phyloP scores from a whole-genome alignment of 768 basidiomycete species.

The Suillus plorans region DNA sequence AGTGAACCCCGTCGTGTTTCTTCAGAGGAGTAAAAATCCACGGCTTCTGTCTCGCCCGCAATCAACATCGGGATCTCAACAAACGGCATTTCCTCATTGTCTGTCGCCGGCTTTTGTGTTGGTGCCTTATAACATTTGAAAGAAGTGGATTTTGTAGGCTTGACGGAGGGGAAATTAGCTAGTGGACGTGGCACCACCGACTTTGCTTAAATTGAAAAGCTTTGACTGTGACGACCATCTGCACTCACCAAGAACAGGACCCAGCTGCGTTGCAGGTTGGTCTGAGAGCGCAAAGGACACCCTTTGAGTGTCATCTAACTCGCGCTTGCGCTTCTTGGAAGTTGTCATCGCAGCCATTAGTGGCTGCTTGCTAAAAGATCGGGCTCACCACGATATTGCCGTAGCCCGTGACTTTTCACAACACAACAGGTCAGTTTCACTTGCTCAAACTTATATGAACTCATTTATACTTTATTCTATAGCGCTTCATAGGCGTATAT shows the following conservation, averaged over 20 bases:
- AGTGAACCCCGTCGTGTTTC: constrained; percentile 49
- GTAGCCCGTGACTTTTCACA: constrained; percentile 13
- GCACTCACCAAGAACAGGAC: constrained; percentile 53
- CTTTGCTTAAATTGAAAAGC: constrained; percentile 8
- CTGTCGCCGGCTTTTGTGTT: constrained; percentile 29
- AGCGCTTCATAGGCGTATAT: constrained; percentile 9
- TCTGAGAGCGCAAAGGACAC: constrained; percentile 38
- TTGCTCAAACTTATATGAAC: not conserved
- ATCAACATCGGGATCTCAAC: constrained; percentile 43
- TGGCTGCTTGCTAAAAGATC: constrained; percentile 11
- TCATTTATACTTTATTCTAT: constrained; percentile 6
- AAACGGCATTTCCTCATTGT: constrained; percentile 30
- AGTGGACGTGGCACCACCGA: constrained; percentile 14
- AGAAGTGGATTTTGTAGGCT: constrained; percentile 54
- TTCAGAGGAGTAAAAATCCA: constrained; percentile 77
- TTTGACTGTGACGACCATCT: constrained; percentile 27
- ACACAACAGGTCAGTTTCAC: constrained; percentile 15
- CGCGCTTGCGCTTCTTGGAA: constrained; percentile 53
- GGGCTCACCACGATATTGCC: not conserved
- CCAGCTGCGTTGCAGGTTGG: constrained; percentile 37
- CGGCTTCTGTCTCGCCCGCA: constrained; percentile 79
- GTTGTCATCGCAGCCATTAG: constrained; percentile 22
- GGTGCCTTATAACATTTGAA: constrained; percentile 63
- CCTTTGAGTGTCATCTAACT: constrained; percentile 32
- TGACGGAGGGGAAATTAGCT: constrained; percentile 68